Percentiles rank a stretch among this genome's conserved stretches.
phyloP scores from a whole-genome alignment of 352 stramenopile species.

The Globisporangium cylindrosporum region DNA sequence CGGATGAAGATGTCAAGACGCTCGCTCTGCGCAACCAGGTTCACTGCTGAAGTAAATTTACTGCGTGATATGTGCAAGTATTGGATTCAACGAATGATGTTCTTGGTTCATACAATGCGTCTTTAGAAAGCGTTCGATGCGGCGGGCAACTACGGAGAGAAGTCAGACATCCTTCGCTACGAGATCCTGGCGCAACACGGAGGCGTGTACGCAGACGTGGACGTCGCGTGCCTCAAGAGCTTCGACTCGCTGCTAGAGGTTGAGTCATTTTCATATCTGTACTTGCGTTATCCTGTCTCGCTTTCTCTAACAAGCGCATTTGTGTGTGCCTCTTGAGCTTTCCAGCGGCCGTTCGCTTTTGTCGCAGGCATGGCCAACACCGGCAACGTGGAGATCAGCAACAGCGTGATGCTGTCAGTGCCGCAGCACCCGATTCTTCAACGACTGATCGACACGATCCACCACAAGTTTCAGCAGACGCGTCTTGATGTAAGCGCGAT shows the following conservation, averaged over 20 bases:
- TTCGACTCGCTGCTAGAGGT: constrained; percentile 40
- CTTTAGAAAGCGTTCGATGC: constrained; percentile 35
- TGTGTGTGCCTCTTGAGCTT: neutral
- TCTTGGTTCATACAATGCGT: constrained; percentile 1
- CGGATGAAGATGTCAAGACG: constrained; percentile 31
- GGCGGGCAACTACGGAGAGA: constrained; percentile 64
- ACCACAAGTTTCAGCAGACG: constrained; percentile 8
- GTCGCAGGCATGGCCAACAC: constrained; percentile 65
- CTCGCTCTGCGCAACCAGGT: constrained; percentile 36
- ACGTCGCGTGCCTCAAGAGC: constrained; percentile 58
- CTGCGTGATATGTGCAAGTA: neutral
- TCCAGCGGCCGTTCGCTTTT: constrained; percentile 36
- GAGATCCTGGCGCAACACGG: constrained; percentile 56
- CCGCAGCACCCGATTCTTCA: constrained; percentile 30
- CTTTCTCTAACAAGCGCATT: neutral
- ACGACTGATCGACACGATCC: constrained; percentile 33
- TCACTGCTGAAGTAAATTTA: neutral
- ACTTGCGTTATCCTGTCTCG: neutral
- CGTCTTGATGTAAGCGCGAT: constrained; percentile 22
- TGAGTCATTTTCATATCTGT: neutral
- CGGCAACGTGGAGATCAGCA: constrained; percentile 70
- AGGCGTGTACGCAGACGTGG: constrained; percentile 69
- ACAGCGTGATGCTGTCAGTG: constrained; percentile 46
- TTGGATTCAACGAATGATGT: neutral
- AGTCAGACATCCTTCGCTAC: constrained; percentile 73